Conservation (phyloP, 257 asterid genomes). For the Nicotiana knightiana region DNA sequence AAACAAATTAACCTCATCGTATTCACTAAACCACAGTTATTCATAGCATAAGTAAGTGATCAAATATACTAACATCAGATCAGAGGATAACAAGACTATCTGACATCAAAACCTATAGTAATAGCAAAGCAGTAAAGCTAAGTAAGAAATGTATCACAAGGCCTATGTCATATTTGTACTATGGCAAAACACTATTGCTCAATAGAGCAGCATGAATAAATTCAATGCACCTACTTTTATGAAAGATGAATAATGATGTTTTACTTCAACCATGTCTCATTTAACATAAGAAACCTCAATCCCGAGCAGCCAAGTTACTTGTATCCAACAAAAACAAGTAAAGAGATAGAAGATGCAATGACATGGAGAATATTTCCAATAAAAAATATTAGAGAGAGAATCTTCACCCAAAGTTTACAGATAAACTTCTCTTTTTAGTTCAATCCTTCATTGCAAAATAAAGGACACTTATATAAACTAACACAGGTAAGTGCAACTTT, state of each 20-base stretch:
- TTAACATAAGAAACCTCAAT: not conserved
- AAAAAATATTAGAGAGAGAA: not conserved
- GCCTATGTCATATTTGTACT: not conserved
- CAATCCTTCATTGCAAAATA: not conserved
- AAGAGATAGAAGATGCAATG: not conserved
- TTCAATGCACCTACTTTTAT: not conserved
- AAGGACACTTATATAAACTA: not conserved
- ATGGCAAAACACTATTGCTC: not conserved
- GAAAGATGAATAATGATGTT: not conserved
- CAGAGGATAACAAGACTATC: not conserved
- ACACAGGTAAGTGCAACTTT: not conserved
- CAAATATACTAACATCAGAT: not conserved
- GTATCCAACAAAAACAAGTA: not conserved
- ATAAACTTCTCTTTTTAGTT: not conserved
- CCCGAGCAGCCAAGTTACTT: not conserved
- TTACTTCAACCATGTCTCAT: not conserved
- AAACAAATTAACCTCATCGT: not conserved
- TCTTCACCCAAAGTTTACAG: not conserved
- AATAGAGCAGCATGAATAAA: not conserved
- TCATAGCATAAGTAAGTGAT: not conserved
- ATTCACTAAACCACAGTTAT: not conserved
- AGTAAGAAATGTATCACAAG: not conserved
- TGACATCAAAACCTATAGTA: not conserved
- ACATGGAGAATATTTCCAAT: not conserved
- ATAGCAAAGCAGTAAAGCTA: not conserved